Conservation (phyloP, 805 yeast species). For the Kazachstania martiniae region DNA sequence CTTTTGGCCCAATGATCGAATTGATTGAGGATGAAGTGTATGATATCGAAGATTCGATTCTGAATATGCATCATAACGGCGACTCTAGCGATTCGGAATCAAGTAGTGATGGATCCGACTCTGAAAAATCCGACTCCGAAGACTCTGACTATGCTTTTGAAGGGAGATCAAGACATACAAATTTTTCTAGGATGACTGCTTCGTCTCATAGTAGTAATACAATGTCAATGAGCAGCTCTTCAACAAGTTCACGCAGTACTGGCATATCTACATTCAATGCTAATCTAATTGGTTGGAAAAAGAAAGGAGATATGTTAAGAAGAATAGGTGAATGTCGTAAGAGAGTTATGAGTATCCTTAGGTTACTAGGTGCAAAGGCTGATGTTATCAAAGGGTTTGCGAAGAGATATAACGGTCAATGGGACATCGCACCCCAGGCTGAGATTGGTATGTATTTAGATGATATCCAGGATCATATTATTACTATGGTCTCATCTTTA, state of each 20-base stretch:
- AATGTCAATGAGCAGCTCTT: slow-evolving; percentile 7
- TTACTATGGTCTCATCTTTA: slow-evolving; percentile 91
- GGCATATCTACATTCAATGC: slow-evolving; percentile 29
- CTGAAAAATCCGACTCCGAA: slow-evolving; percentile 14
- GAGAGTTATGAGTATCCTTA: slow-evolving; percentile 79
- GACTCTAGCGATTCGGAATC: slow-evolving; percentile 29
- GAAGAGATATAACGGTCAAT: slow-evolving; percentile 77
- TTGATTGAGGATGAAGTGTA: slow-evolving; percentile 91
- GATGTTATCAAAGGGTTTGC: slow-evolving; percentile 96
- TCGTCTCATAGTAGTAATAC: slow-evolving; percentile 12
- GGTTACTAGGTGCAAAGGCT: slow-evolving; percentile 84
- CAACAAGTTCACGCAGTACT: slow-evolving; percentile 22
- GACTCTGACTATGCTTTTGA: slow-evolving; percentile 9
- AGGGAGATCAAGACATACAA: not conserved
- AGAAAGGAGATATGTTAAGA: slow-evolving; percentile 89
- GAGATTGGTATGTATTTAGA: slow-evolving; percentile 93
- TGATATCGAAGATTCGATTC: slow-evolving; percentile 84
- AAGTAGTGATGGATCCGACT: slow-evolving; percentile 31
- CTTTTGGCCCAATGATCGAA: slow-evolving; percentile 93
- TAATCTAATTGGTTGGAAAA: slow-evolving; percentile 62
- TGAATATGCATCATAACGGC: slow-evolving; percentile 71
- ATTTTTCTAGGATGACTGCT: not conserved
- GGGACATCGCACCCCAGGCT: slow-evolving; percentile 66
- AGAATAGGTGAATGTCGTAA: slow-evolving; percentile 93
- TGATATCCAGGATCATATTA: slow-evolving; percentile 95